Percentiles rank a stretch among this genome's conserved stretches.
Conservation (phyloP, 345 rosid genomes). For the Eutrema japonicum region DNA sequence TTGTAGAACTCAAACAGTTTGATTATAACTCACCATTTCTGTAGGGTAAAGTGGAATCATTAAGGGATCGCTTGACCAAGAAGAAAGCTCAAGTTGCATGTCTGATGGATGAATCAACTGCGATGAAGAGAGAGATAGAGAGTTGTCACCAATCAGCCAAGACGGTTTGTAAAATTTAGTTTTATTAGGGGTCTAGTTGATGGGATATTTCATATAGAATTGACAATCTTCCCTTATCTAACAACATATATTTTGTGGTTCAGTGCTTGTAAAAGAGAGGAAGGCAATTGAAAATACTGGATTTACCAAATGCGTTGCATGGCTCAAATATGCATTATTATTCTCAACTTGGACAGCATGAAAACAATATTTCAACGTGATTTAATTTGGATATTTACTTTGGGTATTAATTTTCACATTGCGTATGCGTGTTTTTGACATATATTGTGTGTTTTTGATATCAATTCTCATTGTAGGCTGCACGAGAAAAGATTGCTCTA, state of each 20-base stretch:
- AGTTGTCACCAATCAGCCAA: slow-evolving; percentile 58
- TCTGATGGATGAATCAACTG: slow-evolving; percentile 69
- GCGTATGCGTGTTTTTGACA: slow-evolving; percentile 17
- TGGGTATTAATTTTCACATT: background rate
- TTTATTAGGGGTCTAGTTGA: slow-evolving; percentile 12
- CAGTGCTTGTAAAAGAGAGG: background rate
- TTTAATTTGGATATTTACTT: slow-evolving; percentile 16
- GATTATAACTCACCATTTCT: slow-evolving; percentile 29
- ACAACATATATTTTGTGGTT: background rate
- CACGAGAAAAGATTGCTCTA: slow-evolving; percentile 61
- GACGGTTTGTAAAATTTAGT: slow-evolving; percentile 56
- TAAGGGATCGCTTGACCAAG: slow-evolving; percentile 57
- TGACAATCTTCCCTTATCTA: slow-evolving; percentile 4
- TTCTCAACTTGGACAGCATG: slow-evolving; percentile 18
- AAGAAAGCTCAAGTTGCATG: slow-evolving; percentile 74
- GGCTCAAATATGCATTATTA: background rate
- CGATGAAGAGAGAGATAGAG: slow-evolving; percentile 71
- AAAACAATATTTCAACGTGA: slow-evolving; percentile 1
- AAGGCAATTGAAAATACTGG: slow-evolving; percentile 22
- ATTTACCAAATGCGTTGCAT: slow-evolving; percentile 19
- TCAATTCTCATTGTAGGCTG: slow-evolving; percentile 60
- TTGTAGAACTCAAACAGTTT: slow-evolving; percentile 19
- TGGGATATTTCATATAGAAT: background rate
- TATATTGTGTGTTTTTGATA: slow-evolving; percentile 29
- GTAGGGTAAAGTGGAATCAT: slow-evolving; percentile 63